These are phyloP conservation scores for Mucor sp. DNA, from an alignment of 371 early-diverging fungal species.

Conservation along the genomic window DNA sequence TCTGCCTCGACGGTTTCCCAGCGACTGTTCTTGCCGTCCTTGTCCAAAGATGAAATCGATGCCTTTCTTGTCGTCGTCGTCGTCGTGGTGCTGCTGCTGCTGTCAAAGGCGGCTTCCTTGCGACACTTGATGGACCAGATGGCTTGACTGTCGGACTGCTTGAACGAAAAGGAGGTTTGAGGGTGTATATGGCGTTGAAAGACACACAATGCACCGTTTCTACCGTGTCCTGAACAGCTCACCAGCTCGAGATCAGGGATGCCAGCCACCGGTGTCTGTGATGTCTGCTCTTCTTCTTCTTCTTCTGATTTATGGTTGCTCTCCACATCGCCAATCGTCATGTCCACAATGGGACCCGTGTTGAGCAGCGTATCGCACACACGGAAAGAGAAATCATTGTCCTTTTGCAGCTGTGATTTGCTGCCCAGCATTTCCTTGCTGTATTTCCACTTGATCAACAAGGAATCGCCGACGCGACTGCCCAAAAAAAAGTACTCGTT, in stretches of 20 bases:
- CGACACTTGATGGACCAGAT: slow-evolving; percentile 72
- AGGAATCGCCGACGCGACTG: slow-evolving; percentile 77
- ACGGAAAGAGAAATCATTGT: slow-evolving; percentile 52
- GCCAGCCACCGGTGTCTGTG: slow-evolving; percentile 7
- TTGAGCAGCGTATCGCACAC: slow-evolving; percentile 82
- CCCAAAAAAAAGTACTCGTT: slow-evolving; percentile 80
- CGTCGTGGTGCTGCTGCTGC: no score
- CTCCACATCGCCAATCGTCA: slow-evolving; percentile 73
- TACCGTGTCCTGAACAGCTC: slow-evolving; percentile 78
- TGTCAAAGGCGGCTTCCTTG: slow-evolving; percentile 38
- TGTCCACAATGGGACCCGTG: slow-evolving; percentile 78
- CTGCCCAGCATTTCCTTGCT: slow-evolving; percentile 7
- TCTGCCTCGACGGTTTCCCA: slow-evolving; percentile 11
- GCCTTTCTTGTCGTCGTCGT: slow-evolving; percentile 4
- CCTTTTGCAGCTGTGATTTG: slow-evolving; percentile 14
- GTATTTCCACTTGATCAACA: slow-evolving; percentile 70
- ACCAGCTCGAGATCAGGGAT: slow-evolving; percentile 78
- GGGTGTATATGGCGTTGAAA: slow-evolving; percentile 83
- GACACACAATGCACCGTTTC: slow-evolving; percentile 77
- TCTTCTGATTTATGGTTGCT: slow-evolving; percentile 16
- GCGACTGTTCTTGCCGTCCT: slow-evolving; percentile 13
- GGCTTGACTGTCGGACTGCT: slow-evolving; percentile 64
- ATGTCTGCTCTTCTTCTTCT: not conserved
- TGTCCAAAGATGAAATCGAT: not conserved
- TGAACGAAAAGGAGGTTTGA: slow-evolving; percentile 68